phyloP scores from a whole-genome alignment of 1,284 basidiomycete species.

The Tetrapyrgos nigripes region DNA sequence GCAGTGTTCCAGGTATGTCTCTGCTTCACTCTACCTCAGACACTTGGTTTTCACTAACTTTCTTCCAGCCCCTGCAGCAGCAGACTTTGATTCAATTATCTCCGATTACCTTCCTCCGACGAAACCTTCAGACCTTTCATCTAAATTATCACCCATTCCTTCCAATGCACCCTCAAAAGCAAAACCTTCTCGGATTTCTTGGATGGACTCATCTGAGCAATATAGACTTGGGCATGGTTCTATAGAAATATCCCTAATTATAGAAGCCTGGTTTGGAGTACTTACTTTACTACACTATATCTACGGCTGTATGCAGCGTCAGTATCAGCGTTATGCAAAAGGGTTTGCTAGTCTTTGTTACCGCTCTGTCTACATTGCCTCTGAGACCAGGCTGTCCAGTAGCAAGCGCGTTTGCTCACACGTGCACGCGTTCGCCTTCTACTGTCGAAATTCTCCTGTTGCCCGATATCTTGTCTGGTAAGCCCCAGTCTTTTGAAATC shows the following conservation, averaged over 20 bases:
- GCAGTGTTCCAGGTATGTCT: slow-evolving; percentile 48
- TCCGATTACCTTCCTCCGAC: slow-evolving; percentile 66
- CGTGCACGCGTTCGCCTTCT: too few relatives aligned
- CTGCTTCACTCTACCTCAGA: slow-evolving; percentile 8
- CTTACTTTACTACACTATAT: too few relatives aligned
- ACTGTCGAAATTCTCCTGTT: too few relatives aligned
- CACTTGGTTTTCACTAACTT: slow-evolving; percentile 11
- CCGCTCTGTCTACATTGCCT: too few relatives aligned
- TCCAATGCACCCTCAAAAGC: slow-evolving; percentile 22
- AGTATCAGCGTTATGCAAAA: neutral
- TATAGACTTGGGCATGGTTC: neutral
- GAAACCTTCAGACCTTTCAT: slow-evolving; percentile 21
- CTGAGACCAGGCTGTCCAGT: too few relatives aligned
- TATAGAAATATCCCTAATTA: too few relatives aligned
- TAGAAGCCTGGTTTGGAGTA: neutral
- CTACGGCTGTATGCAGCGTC: too few relatives aligned
- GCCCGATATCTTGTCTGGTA: too few relatives aligned
- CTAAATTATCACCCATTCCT: slow-evolving; percentile 23
- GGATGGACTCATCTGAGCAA: slow-evolving; percentile 30
- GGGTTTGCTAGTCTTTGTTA: too few relatives aligned
- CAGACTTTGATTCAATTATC: slow-evolving; percentile 74
- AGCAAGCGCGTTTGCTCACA: too few relatives aligned
- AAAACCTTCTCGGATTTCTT: slow-evolving; percentile 30
- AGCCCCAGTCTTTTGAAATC: too few relatives aligned
- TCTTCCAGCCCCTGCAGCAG: slow-evolving; percentile 43